phyloP scores from a whole-genome alignment of 139 green algal genomes.

The Helicosporidium sp. region DNA sequence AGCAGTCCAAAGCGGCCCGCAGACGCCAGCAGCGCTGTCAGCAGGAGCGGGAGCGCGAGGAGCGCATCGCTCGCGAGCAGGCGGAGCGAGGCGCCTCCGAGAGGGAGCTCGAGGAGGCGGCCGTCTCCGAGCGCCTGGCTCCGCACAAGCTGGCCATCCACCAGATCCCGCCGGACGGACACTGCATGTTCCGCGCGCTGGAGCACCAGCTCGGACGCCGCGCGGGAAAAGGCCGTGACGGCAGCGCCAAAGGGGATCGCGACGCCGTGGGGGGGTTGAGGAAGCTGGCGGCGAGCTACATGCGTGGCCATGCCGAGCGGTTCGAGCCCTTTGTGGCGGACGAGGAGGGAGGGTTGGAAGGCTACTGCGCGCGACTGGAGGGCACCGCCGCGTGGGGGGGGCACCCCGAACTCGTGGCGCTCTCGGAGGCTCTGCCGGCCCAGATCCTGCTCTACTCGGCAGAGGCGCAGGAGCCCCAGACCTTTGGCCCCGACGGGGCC shows the following conservation, averaged over 20 bases:
- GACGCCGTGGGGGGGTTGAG: no score
- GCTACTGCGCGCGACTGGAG: slow-evolving; percentile 55
- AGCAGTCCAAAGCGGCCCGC: no score
- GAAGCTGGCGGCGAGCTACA: no score
- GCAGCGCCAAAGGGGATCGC: no score
- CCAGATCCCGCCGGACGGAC: slow-evolving; percentile 71
- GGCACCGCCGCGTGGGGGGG: slow-evolving; percentile 70
- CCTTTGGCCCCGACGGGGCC: slow-evolving; percentile 7
- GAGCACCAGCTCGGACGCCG: no score
- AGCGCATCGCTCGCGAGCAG: slow-evolving; percentile 57
- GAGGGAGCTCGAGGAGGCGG: slow-evolving; percentile 35
- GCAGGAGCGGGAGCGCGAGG: slow-evolving; percentile 56
- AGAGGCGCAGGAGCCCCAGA: not conserved
- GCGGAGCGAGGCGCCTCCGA: slow-evolving; percentile 41
- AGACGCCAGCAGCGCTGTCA: no score
- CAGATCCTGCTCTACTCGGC: not conserved
- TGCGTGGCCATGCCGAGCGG: not conserved
- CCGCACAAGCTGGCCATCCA: slow-evolving; percentile 43
- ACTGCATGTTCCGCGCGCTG: slow-evolving; percentile 80
- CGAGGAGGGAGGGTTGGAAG: slow-evolving; percentile 25
- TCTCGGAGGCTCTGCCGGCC: slow-evolving; percentile 16
- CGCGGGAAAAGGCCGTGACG: no score
- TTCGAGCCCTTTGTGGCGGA: not conserved
- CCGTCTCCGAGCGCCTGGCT: slow-evolving; percentile 35
- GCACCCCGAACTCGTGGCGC: slow-evolving; percentile 69